Percentiles rank a stretch among this genome's conserved stretches.
Conservation (phyloP, 139 green algal species). For the Chlorella ohadii region DNA sequence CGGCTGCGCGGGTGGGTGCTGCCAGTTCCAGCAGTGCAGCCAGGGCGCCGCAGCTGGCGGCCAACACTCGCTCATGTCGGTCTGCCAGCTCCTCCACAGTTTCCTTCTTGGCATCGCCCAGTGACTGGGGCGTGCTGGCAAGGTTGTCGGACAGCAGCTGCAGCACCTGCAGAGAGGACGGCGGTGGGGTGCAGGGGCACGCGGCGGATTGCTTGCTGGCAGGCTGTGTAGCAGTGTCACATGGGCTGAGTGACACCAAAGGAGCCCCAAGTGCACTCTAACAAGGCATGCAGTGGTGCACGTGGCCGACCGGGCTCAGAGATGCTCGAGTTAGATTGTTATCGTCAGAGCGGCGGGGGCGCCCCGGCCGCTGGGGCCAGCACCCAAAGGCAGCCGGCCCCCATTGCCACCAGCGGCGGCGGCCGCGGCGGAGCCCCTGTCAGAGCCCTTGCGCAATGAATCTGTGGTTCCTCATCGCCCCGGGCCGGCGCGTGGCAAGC, state of each 20-base stretch:
- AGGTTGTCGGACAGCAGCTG: slow-evolving; percentile 60
- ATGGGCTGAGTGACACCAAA: too few relatives aligned
- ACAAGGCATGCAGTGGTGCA: background rate
- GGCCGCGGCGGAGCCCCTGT: slow-evolving; percentile 2
- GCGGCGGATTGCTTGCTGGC: too few relatives aligned
- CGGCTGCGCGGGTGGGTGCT: background rate
- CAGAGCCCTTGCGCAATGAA: slow-evolving; percentile 50
- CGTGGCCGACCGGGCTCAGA: background rate
- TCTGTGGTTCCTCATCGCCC: slow-evolving; percentile 41
- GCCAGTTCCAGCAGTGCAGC: slow-evolving; percentile 59
- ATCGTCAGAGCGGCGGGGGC: slow-evolving; percentile 8
- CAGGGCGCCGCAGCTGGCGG: slow-evolving; percentile 58
- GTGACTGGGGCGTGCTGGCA: slow-evolving; percentile 47
- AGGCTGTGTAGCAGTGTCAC: too few relatives aligned
- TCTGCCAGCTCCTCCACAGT: slow-evolving; percentile 76
- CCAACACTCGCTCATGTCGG: slow-evolving; percentile 70
- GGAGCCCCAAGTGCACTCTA: too few relatives aligned
- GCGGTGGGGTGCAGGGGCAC: too few relatives aligned
- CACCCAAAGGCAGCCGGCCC: too few relatives aligned
- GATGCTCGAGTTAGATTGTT: slow-evolving; percentile 11
- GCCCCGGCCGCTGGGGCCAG: background rate
- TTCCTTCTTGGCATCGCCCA: slow-evolving; percentile 74
- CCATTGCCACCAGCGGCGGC: background rate
- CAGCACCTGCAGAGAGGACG: slow-evolving; percentile 47
- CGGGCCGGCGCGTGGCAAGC: too few relatives aligned